phyloP scores from a whole-genome alignment of 176 grass and related monocot genomes.

The Zizania latifolia region DNA sequence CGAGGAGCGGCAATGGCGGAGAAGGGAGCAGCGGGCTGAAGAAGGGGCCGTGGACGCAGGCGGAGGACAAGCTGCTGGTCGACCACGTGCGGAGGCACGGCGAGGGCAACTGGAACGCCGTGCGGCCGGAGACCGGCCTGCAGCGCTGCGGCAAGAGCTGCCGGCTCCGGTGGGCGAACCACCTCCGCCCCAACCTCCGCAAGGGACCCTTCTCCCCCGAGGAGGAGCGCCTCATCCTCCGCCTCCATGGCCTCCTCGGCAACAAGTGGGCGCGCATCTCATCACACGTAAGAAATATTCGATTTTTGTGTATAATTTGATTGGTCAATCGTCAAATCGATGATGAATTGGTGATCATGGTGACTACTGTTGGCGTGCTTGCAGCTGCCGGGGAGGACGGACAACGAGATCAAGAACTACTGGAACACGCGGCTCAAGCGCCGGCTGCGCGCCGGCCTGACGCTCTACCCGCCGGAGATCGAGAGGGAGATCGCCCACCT shows the following conservation, averaged over 20 bases:
- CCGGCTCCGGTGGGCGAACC: conserved; percentile 88
- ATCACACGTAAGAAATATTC: conserved; percentile 29
- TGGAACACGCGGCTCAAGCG: conserved; percentile 86
- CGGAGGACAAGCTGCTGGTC: conserved; percentile 63
- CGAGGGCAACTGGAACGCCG: conserved; percentile 85
- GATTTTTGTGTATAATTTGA: too few species aligned
- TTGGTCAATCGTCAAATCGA: too few species aligned
- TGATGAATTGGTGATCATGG: not conserved
- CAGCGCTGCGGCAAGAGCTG: conserved; percentile 91
- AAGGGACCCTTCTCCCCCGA: conserved; percentile 82
- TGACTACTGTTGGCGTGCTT: not conserved
- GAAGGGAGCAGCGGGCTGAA: conserved; percentile 22
- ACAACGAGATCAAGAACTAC: conserved; percentile 95
- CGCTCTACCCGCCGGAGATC: conserved; percentile 60
- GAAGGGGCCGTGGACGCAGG: conserved; percentile 93
- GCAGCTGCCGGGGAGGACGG: conserved; percentile 71
- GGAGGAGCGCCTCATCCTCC: conserved; percentile 72
- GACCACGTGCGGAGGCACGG: conserved; percentile 81
- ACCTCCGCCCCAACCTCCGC: conserved; percentile 88
- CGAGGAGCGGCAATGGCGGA: not conserved
- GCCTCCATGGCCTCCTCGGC: conserved; percentile 66
- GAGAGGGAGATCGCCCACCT: conserved; percentile 35
- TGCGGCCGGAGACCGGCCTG: conserved; percentile 65
- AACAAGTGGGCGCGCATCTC: conserved; percentile 90
- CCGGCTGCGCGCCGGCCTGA: conserved; percentile 52